Evolutionary conservation across 78 protist species (phyloP).

Genomic region (Dictyostelium firmibasis): DNA sequence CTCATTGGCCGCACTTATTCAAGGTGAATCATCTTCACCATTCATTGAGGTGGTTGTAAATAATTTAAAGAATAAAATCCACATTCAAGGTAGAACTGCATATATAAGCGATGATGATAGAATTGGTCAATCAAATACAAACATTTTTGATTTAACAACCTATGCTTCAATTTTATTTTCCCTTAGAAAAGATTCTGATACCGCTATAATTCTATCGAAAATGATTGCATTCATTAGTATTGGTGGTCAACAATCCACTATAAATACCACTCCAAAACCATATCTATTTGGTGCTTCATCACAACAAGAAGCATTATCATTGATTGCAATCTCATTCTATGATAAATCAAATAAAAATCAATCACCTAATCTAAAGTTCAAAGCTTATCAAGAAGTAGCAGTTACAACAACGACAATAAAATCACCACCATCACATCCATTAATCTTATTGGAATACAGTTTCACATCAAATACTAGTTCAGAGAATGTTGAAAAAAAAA

Average conservation of each 20-base stretch:
- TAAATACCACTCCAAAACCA: not conserved
- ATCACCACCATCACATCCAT: not conserved
- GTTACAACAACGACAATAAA: not conserved
- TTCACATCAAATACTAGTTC: not conserved
- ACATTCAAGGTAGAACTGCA: slow-evolving; percentile 69
- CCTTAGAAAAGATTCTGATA: not conserved
- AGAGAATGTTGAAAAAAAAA: not conserved
- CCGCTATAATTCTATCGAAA: slow-evolving; percentile 5
- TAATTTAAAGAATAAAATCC: slow-evolving; percentile 6
- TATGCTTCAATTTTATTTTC: slow-evolving; percentile 35
- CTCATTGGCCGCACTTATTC: slow-evolving; percentile 3
- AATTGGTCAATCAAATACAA: not conserved
- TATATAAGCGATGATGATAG: not conserved
- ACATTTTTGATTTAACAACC: not conserved
- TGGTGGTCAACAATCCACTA: not conserved
- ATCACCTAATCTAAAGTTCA: slow-evolving; percentile 15
- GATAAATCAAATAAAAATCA: not conserved
- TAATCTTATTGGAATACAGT: not conserved
- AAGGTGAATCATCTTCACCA: not conserved
- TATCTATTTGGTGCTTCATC: not conserved
- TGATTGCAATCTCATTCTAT: slow-evolving; percentile 30
- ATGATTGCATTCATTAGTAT: slow-evolving; percentile 15
- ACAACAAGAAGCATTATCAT: slow-evolving; percentile 17
- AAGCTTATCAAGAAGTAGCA: slow-evolving; percentile 31
- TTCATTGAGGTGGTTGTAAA: slow-evolving; percentile 15